phyloP scores from a whole-genome alignment of 2,329 filamentous ascomycete species.

The Didymella pomorum region DNA sequence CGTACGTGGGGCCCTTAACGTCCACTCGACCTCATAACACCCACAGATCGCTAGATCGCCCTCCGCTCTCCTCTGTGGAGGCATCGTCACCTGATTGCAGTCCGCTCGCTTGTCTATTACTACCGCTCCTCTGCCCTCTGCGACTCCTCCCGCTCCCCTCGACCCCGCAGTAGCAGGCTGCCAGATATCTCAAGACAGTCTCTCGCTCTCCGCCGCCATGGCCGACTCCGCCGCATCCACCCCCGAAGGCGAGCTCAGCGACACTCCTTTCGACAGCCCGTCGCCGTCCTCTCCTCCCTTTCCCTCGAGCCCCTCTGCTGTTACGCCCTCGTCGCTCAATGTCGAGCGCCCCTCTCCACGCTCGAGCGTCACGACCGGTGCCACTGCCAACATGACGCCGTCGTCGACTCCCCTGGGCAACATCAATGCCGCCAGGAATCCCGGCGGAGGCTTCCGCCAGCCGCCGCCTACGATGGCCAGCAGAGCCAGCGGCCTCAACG shows the following conservation, averaged over 20 bases:
- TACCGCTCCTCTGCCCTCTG: conserved; percentile 17
- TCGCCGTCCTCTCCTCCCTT: conserved; percentile 43
- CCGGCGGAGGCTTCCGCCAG: conserved; percentile 37
- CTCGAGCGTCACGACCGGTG: conserved; percentile 64
- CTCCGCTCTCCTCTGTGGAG: conserved; percentile 23
- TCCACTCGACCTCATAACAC: conserved; percentile 29
- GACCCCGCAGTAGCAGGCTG: conserved; percentile 31
- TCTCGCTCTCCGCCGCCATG: conserved; percentile 32
- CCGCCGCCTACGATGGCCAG: conserved; percentile 54
- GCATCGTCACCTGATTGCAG: conserved; percentile 24
- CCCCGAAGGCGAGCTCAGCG: conserved; percentile 43
- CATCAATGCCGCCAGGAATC: conserved; percentile 72
- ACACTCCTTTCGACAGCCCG: conserved; percentile 43
- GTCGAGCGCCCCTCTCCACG: conserved; percentile 62
- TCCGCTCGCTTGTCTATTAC: conserved; percentile 12
- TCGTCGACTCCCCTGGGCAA: conserved; percentile 87
- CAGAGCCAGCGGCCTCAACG: conserved; percentile 60
- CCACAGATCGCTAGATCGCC: conserved; percentile 25
- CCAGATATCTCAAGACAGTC: conserved; percentile 8
- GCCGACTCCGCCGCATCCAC: conserved; percentile 40
- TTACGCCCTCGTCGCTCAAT: conserved; percentile 32
- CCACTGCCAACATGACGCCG: conserved; percentile 68
- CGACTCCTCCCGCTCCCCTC: conserved; percentile 10
- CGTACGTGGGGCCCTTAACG: conserved; percentile 26
- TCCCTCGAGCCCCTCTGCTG: conserved; percentile 32